Conservation (phyloP, 805 yeast genomes). For the Kodamaea leandrae region DNA sequence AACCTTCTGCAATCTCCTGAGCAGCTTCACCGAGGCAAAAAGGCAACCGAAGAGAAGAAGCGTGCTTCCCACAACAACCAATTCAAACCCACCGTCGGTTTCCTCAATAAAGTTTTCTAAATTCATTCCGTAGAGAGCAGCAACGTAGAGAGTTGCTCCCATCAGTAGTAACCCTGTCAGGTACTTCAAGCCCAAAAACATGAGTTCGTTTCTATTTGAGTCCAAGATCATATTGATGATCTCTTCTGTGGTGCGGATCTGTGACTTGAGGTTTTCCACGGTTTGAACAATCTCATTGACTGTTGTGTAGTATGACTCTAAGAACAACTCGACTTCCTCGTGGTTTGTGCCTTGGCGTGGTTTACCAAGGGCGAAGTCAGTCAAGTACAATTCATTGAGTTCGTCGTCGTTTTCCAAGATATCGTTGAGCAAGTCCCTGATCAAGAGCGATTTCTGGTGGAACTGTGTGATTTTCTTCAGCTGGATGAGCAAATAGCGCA, state of each 20-base stretch:
- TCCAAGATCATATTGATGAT: constrained; percentile 90
- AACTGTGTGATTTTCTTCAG: constrained; percentile 83
- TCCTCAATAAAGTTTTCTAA: constrained; percentile 90
- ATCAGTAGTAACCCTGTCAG: constrained; percentile 80
- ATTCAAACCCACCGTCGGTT: constrained; percentile 62
- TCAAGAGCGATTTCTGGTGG: constrained; percentile 76
- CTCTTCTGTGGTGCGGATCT: constrained; percentile 91
- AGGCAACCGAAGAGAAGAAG: constrained; percentile 47
- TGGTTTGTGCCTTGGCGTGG: constrained; percentile 61
- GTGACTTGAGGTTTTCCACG: constrained; percentile 71
- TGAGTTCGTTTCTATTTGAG: constrained; percentile 88
- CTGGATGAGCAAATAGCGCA: constrained; percentile 76
- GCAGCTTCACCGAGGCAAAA: constrained; percentile 50
- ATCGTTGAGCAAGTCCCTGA: constrained; percentile 82
- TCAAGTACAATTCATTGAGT: constrained; percentile 73
- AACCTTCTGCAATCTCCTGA: constrained; percentile 67
- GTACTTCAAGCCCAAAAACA: constrained; percentile 81
- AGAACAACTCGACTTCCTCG: constrained; percentile 81
- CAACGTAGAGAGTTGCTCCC: constrained; percentile 76
- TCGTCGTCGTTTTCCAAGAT: constrained; percentile 85
- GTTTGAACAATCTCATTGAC: constrained; percentile 94
- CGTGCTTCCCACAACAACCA: constrained; percentile 42
- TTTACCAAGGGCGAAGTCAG: constrained; percentile 50
- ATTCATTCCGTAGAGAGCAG: constrained; percentile 95
- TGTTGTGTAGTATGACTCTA: constrained; percentile 88